Base-by-base conservation (phyloP, 345 rosid genomes). In the Syzygium aromaticum region DNA sequence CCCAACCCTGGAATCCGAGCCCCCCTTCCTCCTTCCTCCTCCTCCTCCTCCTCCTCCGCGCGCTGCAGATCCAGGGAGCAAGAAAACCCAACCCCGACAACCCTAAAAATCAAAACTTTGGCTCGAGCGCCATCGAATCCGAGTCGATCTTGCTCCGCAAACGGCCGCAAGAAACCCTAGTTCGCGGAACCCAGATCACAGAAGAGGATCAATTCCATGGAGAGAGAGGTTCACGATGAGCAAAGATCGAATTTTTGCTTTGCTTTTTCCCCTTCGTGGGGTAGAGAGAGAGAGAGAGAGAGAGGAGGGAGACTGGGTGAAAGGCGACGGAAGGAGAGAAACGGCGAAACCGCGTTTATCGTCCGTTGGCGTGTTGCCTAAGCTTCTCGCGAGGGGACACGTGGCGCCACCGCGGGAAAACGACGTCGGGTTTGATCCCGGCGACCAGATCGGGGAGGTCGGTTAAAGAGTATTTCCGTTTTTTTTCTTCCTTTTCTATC, bases 311-410 rank as follows among this genome's bases (percentile, higher is more conserved):
- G 85, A 33, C 77, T 46, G 64, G 83, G 88, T 51, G 84, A 33
- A 25, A 28, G 17, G 84, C 52, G 56, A 22, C 8, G 40, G 49
- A 84, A 56, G 17, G 12, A 52, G 49, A 85, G 38, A 54, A 90
- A 91, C 92, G 89, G 90, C 90, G 14, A 87, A 73, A 87, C 86
- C 93, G 93, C 91, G 92, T 90, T 51, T 83, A 49, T 84, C 86
- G 78, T 27, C 51, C 5, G 53, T 56, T 86, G 57, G 92, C 91
- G 93, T 91, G 73, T 12, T 19, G 1, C 8, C 30, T 11, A 17
- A 89, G 87, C 92, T 90, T 49, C 30, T 52, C 33, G 7, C 30
- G 1, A 11, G 33, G 21, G 23, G 86, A 86, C 82, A 86, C 90
- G 91, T 92, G 93, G 87, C 7, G 1, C 13, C 12, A 6, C 56